A percentile compares a stretch with the other conserved stretches of the same genome.
Evolutionary conservation across 2,329 filamentous ascomycete species (phyloP).

Genomic region (Chrysoporthe cubensis): DNA sequence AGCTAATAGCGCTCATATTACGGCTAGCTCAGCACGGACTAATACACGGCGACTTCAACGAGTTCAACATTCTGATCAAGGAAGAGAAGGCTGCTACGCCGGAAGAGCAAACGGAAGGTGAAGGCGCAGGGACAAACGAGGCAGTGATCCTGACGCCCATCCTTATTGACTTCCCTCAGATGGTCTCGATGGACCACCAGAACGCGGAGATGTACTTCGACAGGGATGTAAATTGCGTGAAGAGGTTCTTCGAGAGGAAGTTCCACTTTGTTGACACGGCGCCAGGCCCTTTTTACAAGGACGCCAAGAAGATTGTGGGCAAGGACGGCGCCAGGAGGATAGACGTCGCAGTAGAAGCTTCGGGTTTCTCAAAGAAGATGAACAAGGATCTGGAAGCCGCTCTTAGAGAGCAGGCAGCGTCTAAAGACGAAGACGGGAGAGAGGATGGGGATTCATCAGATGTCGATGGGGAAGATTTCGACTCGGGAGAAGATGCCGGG

Average conservation of each 20-base stretch:
- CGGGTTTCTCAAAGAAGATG: slow-evolving; percentile 97
- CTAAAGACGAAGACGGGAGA: slow-evolving; percentile 44
- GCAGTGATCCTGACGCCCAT: slow-evolving; percentile 70
- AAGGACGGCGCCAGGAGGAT: slow-evolving; percentile 70
- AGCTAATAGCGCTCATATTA: slow-evolving; percentile 85
- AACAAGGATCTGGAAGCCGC: slow-evolving; percentile 90
- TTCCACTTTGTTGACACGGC: slow-evolving; percentile 86
- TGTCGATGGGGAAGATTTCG: slow-evolving; percentile 38
- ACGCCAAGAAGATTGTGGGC: slow-evolving; percentile 75
- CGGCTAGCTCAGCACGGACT: slow-evolving; percentile 82
- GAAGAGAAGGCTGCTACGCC: slow-evolving; percentile 57
- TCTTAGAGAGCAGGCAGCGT: slow-evolving; percentile 74
- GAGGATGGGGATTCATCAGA: slow-evolving; percentile 42
- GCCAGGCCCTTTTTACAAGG: slow-evolving; percentile 82
- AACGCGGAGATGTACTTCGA: slow-evolving; percentile 99
- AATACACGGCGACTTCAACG: slow-evolving; percentile 98
- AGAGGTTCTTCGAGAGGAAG: slow-evolving; percentile 86
- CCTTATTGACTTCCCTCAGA: slow-evolving; percentile 97
- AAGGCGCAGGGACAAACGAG: slow-evolving; percentile 28
- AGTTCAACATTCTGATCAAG: slow-evolving; percentile 96
- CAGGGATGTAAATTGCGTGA: slow-evolving; percentile 92
- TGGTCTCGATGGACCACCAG: slow-evolving; percentile 90
- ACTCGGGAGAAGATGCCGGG: slow-evolving; percentile 37
- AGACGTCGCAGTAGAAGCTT: slow-evolving; percentile 88
- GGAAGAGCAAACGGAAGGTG: slow-evolving; percentile 45